phyloP scores from a whole-genome alignment of 306 rosid genomes.

The Sesbania bispinosa region DNA sequence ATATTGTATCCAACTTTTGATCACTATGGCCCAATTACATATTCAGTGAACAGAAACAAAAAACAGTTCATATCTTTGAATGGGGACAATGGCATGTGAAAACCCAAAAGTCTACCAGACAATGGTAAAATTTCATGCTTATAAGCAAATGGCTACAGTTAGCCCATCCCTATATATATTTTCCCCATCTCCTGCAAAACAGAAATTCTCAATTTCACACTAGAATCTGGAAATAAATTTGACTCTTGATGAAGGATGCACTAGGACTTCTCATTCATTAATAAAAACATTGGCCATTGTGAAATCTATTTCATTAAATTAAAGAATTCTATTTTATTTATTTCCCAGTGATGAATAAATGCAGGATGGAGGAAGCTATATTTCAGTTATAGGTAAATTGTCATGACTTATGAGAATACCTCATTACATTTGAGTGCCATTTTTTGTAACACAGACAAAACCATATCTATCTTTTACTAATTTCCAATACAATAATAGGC shows the following conservation, averaged over 20 bases:
- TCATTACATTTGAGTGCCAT: not conserved
- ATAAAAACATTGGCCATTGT: not conserved
- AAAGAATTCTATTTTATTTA: not conserved
- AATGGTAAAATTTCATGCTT: not conserved
- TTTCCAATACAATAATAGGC: conserved; percentile 20
- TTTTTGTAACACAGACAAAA: conserved; percentile 1
- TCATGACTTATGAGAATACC: not conserved
- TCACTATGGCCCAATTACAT: not conserved
- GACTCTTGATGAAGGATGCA: conserved; percentile 17
- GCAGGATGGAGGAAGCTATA: conserved; percentile 10
- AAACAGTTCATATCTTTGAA: not conserved
- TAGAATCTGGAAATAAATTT: not conserved
- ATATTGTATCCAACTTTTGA: not conserved
- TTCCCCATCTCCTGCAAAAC: not conserved
- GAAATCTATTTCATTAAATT: conserved; percentile 3
- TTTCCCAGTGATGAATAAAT: not conserved
- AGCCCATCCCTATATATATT: not conserved
- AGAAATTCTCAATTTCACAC: not conserved
- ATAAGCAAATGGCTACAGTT: conserved; percentile 5
- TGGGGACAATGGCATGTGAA: conserved; percentile 6
- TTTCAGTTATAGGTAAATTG: conserved; percentile 14
- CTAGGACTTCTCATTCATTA: conserved; percentile 7
- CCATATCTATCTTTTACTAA: conserved; percentile 1
- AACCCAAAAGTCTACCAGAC: not conserved
- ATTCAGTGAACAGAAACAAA: not conserved